Conservation (phyloP, 306 rosid genomes). For the Prunus armeniaca region DNA sequence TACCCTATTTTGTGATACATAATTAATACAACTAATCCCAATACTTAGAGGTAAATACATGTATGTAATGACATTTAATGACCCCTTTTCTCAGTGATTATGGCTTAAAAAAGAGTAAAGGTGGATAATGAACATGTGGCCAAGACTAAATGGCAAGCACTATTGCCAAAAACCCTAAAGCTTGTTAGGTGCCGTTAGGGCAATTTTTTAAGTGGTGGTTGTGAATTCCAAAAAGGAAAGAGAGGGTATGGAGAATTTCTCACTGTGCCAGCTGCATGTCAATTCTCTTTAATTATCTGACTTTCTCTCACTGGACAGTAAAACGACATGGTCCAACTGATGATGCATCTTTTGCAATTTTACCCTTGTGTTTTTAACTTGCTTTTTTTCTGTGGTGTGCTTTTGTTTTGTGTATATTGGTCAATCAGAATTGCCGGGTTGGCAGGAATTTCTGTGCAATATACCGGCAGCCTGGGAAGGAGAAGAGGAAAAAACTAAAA, state of each 20-base stretch:
- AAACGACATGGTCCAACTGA: conserved; percentile 22
- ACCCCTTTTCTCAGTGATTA: not conserved
- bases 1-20: not conserved
- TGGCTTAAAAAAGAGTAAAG: not conserved
- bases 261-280: not conserved
- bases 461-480: conserved; percentile 1
- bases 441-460: conserved; percentile 12
- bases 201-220: not conserved
- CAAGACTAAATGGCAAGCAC: conserved; percentile 21
- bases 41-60: not conserved
- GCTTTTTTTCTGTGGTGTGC: not conserved
- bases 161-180: not conserved
- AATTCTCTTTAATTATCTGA: not conserved
- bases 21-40: not conserved
- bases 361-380: conserved; percentile 1
- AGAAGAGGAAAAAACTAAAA: not conserved
- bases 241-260: not conserved
- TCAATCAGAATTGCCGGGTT: not conserved
- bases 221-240: conserved; percentile 19
- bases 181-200: not conserved
- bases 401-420: not conserved
- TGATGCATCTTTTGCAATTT: conserved; percentile 27
- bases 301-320: conserved; percentile 23
- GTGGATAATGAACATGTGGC: not conserved
- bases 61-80: not conserved